Conservation (phyloP, 2,329 filamentous ascomycete genomes). For the Coleophoma cylindrospora region DNA sequence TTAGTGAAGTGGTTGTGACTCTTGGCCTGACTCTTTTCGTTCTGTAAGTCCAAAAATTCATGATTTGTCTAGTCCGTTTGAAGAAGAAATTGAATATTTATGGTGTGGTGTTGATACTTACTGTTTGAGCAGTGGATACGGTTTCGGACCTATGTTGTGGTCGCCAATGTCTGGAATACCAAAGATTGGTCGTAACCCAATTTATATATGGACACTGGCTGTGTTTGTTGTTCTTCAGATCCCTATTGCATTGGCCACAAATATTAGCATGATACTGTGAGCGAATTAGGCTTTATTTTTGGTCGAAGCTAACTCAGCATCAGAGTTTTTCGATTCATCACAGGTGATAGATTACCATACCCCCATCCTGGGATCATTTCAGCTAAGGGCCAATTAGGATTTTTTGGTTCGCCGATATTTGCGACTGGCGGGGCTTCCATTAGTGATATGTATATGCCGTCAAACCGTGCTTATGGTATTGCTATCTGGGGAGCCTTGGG, state of each 20-base stretch:
- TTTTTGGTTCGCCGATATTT: conserved; percentile 59
- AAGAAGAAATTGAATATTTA: conserved; percentile 32
- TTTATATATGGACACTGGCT: conserved; percentile 40
- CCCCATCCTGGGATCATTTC: conserved; percentile 51
- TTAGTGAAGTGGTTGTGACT: conserved; percentile 36
- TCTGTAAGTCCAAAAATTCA: conserved; percentile 9
- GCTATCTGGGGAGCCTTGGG: conserved; percentile 49
- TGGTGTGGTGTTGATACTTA: conserved; percentile 37
- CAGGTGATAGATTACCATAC: conserved; percentile 28
- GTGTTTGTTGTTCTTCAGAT: conserved; percentile 45
- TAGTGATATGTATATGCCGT: conserved; percentile 45
- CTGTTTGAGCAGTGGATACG: conserved; percentile 27
- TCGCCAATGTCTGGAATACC: conserved; percentile 46
- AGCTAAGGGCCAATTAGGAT: conserved; percentile 16
- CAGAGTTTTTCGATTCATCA: conserved; percentile 42
- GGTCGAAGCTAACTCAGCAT: too few species aligned
- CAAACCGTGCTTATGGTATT: conserved; percentile 51
- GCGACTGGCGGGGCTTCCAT: conserved; percentile 49
- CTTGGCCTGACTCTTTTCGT: conserved; percentile 45
- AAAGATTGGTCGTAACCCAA: conserved; percentile 56
- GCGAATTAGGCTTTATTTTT: too few species aligned
- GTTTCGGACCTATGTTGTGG: conserved; percentile 26
- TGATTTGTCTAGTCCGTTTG: too few species aligned
- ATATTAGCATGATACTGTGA: conserved; percentile 43
- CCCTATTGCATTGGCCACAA: conserved; percentile 37